Evolutionary conservation across 257 asterid species (phyloP).

Genomic region (Ligustrum vulgare): DNA sequence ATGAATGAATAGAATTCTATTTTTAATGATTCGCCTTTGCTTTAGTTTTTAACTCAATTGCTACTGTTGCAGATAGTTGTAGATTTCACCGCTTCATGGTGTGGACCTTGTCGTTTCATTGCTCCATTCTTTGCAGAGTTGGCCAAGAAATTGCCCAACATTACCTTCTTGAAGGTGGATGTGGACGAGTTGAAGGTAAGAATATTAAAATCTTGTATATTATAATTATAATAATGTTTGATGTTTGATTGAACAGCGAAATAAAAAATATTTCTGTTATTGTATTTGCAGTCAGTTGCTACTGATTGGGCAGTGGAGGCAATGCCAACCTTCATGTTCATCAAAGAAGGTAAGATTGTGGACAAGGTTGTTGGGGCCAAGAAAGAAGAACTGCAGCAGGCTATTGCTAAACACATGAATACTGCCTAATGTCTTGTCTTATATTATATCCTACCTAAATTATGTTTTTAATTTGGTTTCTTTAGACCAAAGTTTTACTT

Average conservation of each 20-base stretch:
- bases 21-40: no score
- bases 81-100: conserved; percentile 96
- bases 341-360: conserved; percentile 70
- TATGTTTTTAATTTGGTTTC: conserved; percentile 8
- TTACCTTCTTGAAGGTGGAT: conserved; percentile 83
- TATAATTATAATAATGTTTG: no score
- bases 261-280: neutral
- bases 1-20: neutral
- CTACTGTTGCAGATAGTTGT: conserved; percentile 64
- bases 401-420: conserved; percentile 54
- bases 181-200: conserved; percentile 81
- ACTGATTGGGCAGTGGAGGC: conserved; percentile 86
- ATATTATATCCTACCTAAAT: neutral
- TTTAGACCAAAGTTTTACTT: conserved; percentile 8
- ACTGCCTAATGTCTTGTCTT: conserved; percentile 25
- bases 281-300: conserved; percentile 62
- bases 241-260: neutral
- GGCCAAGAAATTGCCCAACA: conserved; percentile 75
- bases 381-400: conserved; percentile 82
- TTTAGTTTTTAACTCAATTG: no score
- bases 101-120: conserved; percentile 88
- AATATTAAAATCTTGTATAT: no score
- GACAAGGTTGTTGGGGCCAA: conserved; percentile 76
- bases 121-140: conserved; percentile 83
- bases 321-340: conserved; percentile 87